These are phyloP conservation scores for Zygnema circumcarinatum DNA, from an alignment of 139 green algal genomes.

Conservation along the genomic window DNA sequence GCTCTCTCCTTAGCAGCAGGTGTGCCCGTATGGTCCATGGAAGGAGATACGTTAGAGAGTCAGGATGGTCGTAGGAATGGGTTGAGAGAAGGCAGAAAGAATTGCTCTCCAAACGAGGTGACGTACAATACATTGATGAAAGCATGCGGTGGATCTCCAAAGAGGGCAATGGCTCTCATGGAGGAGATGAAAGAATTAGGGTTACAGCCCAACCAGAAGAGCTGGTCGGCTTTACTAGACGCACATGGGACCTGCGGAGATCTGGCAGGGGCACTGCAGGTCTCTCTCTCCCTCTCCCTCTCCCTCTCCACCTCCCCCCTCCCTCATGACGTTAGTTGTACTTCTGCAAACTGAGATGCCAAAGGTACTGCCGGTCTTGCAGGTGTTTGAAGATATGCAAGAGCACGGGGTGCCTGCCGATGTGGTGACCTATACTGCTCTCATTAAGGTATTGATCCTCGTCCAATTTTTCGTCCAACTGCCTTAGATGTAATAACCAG, in stretches of 20 bases:
- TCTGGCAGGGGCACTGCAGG: slow-evolving; percentile 1
- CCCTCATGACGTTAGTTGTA: background rate
- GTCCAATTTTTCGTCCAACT: no score
- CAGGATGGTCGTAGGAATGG: background rate
- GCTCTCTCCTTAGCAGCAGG: background rate
- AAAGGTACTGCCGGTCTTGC: no score
- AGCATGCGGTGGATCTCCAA: slow-evolving; percentile 20
- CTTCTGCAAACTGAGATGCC: no score
- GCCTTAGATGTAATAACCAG: no score
- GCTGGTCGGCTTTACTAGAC: slow-evolving; percentile 31
- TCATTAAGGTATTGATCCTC: slow-evolving; percentile 61
- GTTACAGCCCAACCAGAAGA: slow-evolving; percentile 25
- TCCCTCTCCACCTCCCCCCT: no score
- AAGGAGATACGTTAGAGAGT: background rate
- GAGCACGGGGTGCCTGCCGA: slow-evolving; percentile 5
- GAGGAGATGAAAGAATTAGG: slow-evolving; percentile 36
- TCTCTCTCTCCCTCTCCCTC: slow-evolving; percentile 37
- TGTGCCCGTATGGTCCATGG: no score
- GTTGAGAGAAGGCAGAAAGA: background rate
- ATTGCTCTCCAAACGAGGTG: slow-evolving; percentile 30
- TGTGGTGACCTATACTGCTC: slow-evolving; percentile 50
- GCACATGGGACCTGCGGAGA: slow-evolving; percentile 41
- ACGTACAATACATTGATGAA: slow-evolving; percentile 60
- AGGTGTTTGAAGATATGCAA: slow-evolving; percentile 53
- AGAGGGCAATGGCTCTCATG: slow-evolving; percentile 32